Conservation (phyloP, 2,329 filamentous ascomycete genomes). For the Calonectria multiphialidica region DNA sequence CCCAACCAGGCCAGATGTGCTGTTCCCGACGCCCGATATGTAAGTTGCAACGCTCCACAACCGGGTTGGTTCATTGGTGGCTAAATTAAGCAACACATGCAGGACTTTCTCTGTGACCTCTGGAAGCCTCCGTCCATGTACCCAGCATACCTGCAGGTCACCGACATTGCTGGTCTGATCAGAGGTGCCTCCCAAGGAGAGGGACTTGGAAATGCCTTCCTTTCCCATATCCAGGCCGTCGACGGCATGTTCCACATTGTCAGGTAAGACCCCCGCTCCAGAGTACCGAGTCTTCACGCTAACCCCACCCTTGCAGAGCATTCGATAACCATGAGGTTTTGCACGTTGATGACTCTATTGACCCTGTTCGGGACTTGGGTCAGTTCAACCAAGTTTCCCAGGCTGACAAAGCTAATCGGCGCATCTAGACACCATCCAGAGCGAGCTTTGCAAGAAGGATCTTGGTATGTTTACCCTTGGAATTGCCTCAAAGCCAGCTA, state of each 20-base stretch:
- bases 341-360: slow-evolving; percentile 60
- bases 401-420: slow-evolving; percentile 8
- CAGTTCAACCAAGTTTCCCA: slow-evolving; percentile 31
- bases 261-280: slow-evolving; percentile 40
- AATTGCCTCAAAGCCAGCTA: neutral
- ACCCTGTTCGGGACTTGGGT: slow-evolving; percentile 57
- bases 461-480: slow-evolving; percentile 27
- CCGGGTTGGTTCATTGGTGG: neutral
- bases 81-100: slow-evolving; percentile 20
- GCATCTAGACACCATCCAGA: slow-evolving; percentile 40
- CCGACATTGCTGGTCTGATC: slow-evolving; percentile 59
- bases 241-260: slow-evolving; percentile 61
- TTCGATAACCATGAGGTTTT: slow-evolving; percentile 60
- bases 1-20: slow-evolving; percentile 60
- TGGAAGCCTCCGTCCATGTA: slow-evolving; percentile 61
- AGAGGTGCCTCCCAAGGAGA: slow-evolving; percentile 58
- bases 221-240: slow-evolving; percentile 60
- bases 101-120: slow-evolving; percentile 59
- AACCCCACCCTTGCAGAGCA: slow-evolving; percentile 44
- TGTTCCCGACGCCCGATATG: slow-evolving; percentile 58
- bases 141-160: slow-evolving; percentile 58
- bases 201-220: slow-evolving; percentile 58
- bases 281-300: slow-evolving; percentile 5
- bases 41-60: slow-evolving; percentile 41
- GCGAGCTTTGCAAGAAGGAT: slow-evolving; percentile 53